Evolutionary conservation across 2,329 filamentous ascomycete species (phyloP).

Genomic region (Calonectria pseudoturangicola): DNA sequence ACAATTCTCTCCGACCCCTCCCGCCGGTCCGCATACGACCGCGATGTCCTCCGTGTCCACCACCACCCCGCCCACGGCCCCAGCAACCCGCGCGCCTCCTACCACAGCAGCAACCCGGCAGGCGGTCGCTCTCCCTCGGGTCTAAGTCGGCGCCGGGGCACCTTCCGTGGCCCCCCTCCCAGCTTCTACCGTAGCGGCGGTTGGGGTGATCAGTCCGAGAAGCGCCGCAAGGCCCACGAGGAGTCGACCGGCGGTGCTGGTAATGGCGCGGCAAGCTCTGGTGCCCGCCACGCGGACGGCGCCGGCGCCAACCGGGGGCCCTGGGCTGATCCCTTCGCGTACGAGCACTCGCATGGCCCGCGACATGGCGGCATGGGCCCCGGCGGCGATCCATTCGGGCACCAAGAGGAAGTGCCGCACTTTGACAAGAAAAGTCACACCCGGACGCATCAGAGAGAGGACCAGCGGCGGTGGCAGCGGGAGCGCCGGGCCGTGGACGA

Average conservation of each 20-base stretch:
- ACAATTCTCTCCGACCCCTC: constrained; percentile 81
- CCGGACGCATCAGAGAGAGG: constrained; percentile 81
- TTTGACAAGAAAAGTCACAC: constrained; percentile 86
- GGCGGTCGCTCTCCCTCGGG: constrained; percentile 88
- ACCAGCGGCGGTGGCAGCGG: constrained; percentile 65
- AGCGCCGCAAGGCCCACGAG: constrained; percentile 73
- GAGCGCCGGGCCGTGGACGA: constrained; percentile 63
- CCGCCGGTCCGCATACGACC: constrained; percentile 89
- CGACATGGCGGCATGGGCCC: constrained; percentile 73
- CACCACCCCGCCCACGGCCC: constrained; percentile 57
- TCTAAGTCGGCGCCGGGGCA: constrained; percentile 82
- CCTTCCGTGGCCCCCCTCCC: constrained; percentile 90
- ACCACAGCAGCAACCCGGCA: constrained; percentile 77
- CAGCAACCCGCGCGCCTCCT: constrained; percentile 66
- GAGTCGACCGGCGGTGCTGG: constrained; percentile 58
- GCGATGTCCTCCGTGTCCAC: constrained; percentile 72
- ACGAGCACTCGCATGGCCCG: constrained; percentile 36
- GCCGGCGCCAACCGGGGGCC: constrained; percentile 42
- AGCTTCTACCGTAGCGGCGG: constrained; percentile 90
- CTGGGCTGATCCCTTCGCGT: constrained; percentile 50
- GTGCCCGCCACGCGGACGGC: constrained; percentile 8
- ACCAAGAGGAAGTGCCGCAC: constrained; percentile 78
- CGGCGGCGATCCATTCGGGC: constrained; percentile 70
- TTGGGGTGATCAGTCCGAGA: constrained; percentile 80
- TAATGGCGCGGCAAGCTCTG: background rate